phyloP scores from a whole-genome alignment of 2,329 filamentous ascomycete species.

The Colletotrichum spinosum region DNA sequence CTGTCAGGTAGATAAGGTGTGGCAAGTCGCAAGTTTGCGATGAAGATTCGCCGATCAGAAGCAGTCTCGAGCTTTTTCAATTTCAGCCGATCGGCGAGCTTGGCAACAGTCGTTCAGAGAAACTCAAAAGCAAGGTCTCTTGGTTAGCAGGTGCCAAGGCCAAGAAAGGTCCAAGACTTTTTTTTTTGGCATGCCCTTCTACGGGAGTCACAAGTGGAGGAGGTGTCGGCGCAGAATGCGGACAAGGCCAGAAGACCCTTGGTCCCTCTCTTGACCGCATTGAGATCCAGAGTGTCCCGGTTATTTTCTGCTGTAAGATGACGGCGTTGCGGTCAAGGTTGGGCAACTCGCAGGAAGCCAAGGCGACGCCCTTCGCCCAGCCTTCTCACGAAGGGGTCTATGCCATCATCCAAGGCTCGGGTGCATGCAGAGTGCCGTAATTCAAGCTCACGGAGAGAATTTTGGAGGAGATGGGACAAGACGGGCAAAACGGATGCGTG shows the following conservation, averaged over 20 bases:
- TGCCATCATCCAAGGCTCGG: constrained; percentile 34
- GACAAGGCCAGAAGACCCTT: constrained; percentile 9
- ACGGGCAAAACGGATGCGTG: constrained; percentile 26
- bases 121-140: neutral
- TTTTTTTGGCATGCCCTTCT: neutral
- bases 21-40: too few species aligned
- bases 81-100: constrained; percentile 9
- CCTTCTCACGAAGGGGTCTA: constrained; percentile 12
- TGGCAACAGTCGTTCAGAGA: constrained; percentile 1
- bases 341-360: constrained; percentile 5
- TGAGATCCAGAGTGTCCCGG: neutral
- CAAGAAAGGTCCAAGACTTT: constrained; percentile 30
- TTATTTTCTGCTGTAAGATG: constrained; percentile 20
- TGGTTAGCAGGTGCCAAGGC: constrained; percentile 28
- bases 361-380: constrained; percentile 1
- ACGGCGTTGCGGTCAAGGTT: constrained; percentile 17
- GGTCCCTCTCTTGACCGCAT: constrained; percentile 1
- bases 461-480: constrained; percentile 9
- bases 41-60: too few species aligned
- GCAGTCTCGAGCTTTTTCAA: too few species aligned
- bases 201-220: constrained; percentile 19
- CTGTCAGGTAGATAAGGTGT: too few species aligned
- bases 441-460: constrained; percentile 26
- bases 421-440: constrained; percentile 32
- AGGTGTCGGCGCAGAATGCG: constrained; percentile 26